Evolutionary conservation across 768 basidiomycete species (phyloP), one percentile per base, ranked within the genome.

Genomic region (Mycena floridula): DNA sequence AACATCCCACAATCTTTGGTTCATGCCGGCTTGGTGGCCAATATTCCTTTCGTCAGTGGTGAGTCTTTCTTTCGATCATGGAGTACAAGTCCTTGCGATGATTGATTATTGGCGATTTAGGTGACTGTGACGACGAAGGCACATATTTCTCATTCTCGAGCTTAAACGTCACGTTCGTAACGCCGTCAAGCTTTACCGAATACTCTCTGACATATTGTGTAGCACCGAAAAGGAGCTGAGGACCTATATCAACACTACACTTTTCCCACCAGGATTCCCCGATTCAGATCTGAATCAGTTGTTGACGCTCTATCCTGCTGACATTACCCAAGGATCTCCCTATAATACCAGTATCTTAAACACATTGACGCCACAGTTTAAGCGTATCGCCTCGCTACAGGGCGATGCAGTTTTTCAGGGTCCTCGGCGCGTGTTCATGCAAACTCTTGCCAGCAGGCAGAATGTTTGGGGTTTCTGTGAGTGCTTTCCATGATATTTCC

Each of bases 41-140:
- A 68, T 11, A 59, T 80, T 4, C 76, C 75, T 0, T 71, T 72
- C 35, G 52, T 69, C 8, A 59, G 42, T 22, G 59, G 62, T 46
- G 7, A 16, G 49, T 41, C 12, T 23, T 27, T 20, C 13, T 42
- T 40, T 21, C 13, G 22, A 23, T 7, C 38, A 2, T 5, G 37
- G 9, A 9, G 37, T 9, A 38, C 8, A 20, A n/a, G n/a, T n/a
- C n/a, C 9, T 38, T 38, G 9, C 11, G 32, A 35, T 21, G 27
- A 3, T 12, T 41, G 13, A 22, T 24, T 20, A 11, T 25, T 41
- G 11, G 8, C 44, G 47, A 49, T 1, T 2, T 36, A 57, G 57
- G 65, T 32, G 58, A 72, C 40, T 64, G 61, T 43, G 68, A 72
- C 39, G 73, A 73, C 42, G 73, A 75, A 50, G 73, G 71, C 18